These are phyloP conservation scores for Casuarina glauca DNA, from an alignment of 306 rosid species.

Conservation along the genomic window DNA sequence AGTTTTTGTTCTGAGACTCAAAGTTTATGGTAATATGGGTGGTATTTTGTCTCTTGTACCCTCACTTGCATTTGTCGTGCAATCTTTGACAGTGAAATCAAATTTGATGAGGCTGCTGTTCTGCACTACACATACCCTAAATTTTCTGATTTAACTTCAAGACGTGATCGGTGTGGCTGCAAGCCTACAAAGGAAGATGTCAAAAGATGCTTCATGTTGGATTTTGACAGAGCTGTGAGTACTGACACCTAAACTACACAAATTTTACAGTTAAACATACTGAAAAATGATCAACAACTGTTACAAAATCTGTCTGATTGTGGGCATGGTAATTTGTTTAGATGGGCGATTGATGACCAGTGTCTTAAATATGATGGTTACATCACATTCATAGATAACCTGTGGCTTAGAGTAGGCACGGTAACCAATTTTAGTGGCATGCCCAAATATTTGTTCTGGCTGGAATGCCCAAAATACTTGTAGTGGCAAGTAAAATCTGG, in stretches of 20 bases:
- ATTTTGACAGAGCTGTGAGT: constrained; percentile 65
- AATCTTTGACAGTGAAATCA: constrained; percentile 37
- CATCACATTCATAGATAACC: neutral
- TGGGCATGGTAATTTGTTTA: neutral
- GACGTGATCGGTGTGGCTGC: constrained; percentile 65
- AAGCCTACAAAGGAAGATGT: constrained; percentile 68
- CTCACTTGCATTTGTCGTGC: too few species aligned
- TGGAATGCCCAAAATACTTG: neutral
- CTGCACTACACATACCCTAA: constrained; percentile 61
- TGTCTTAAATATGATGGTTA: neutral
- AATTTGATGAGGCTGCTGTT: constrained; percentile 62
- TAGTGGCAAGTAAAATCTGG: neutral
- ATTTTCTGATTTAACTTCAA: constrained; percentile 65
- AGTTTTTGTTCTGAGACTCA: too few species aligned
- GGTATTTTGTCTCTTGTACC: too few species aligned
- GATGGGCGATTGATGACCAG: neutral
- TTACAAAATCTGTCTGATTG: neutral
- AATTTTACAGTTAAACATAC: neutral
- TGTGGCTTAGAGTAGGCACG: neutral
- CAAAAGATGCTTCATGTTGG: constrained; percentile 72
- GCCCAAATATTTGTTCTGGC: neutral
- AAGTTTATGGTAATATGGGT: too few species aligned
- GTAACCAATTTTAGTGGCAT: neutral
- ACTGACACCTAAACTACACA: constrained; percentile 13
- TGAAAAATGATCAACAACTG: neutral